Evolutionary conservation across 805 yeast species (phyloP).

Genomic region (Candida pini): DNA sequence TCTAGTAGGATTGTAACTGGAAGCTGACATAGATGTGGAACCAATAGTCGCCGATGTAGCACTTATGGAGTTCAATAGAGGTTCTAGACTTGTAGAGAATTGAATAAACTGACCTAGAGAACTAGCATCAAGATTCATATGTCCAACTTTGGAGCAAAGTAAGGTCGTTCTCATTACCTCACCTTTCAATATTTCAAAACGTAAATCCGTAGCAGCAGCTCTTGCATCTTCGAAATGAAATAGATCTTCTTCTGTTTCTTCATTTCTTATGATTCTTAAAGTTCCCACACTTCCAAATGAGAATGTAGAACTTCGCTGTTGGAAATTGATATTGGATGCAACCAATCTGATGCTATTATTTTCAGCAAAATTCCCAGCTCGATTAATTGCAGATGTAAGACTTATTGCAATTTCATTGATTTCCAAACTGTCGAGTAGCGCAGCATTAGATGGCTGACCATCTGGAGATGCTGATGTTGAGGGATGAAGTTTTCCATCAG

Average conservation of each 20-base stretch:
- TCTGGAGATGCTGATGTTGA: slow-evolving; percentile 2
- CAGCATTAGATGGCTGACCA: slow-evolving; percentile 12
- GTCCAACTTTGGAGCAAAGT: slow-evolving; percentile 39
- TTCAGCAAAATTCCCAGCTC: slow-evolving; percentile 37
- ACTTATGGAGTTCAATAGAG: slow-evolving; percentile 9
- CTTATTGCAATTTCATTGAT: slow-evolving; percentile 35
- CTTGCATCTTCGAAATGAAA: slow-evolving; percentile 25
- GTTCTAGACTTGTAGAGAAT: slow-evolving; percentile 9
- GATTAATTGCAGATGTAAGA: slow-evolving; percentile 40
- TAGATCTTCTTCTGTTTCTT: slow-evolving; percentile 9
- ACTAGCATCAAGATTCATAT: slow-evolving; percentile 14
- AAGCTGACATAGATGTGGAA: background rate
- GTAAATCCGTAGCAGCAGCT: slow-evolving; percentile 39
- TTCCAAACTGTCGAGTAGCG: slow-evolving; percentile 34
- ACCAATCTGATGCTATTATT: slow-evolving; percentile 25
- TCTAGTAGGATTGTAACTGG: slow-evolving; percentile 1
- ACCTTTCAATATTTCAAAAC: slow-evolving; percentile 42
- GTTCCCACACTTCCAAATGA: slow-evolving; percentile 44
- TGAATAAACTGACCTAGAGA: slow-evolving; percentile 3
- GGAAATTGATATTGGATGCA: slow-evolving; percentile 31
- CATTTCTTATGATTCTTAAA: slow-evolving; percentile 23
- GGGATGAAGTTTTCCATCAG: slow-evolving; percentile 24
- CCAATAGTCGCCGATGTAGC: background rate
- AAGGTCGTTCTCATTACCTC: slow-evolving; percentile 30
- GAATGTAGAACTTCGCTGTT: slow-evolving; percentile 37